Conservation (phyloP, 2,329 filamentous ascomycete species). For the Colletotrichum shisoi region DNA sequence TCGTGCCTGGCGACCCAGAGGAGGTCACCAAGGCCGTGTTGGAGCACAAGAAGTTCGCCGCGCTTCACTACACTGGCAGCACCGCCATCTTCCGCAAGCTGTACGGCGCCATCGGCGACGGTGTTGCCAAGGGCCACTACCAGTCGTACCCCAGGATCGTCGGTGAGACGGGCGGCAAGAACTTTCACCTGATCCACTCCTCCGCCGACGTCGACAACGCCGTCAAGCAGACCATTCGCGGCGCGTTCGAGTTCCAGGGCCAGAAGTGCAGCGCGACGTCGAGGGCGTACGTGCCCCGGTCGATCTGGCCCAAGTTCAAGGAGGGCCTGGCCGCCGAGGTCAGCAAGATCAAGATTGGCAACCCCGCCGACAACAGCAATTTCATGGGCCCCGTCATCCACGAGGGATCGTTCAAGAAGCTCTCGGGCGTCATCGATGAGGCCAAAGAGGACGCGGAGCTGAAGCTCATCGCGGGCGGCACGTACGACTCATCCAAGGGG, state of each 20-base stretch:
- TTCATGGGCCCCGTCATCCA: conserved; percentile 92
- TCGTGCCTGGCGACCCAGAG: conserved; percentile 86
- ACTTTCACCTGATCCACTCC: conserved; percentile 84
- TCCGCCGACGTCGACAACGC: conserved; percentile 82
- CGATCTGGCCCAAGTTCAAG: conserved; percentile 76
- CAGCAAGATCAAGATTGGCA: conserved; percentile 73
- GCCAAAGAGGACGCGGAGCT: conserved; percentile 79
- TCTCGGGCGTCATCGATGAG: conserved; percentile 77
- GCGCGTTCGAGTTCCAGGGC: conserved; percentile 89
- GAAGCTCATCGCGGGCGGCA: conserved; percentile 76
- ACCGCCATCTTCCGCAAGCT: conserved; percentile 89
- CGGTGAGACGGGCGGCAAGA: conserved; percentile 91
- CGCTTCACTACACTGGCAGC: conserved; percentile 94
- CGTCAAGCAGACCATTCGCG: conserved; percentile 81
- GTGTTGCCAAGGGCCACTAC: conserved; percentile 83
- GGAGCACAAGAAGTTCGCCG: conserved; percentile 80
- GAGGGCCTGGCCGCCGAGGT: conserved; percentile 72
- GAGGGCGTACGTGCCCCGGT: conserved; percentile 78
- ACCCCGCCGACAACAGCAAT: conserved; percentile 73
- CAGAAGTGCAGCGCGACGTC: conserved; percentile 92
- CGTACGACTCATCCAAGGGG: conserved; percentile 78
- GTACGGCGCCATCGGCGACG: conserved; percentile 84
- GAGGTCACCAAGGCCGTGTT: conserved; percentile 82
- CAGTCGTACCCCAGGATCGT: conserved; percentile 86
- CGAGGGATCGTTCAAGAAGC: conserved; percentile 80